Evolutionary conservation across 2,329 filamentous ascomycete species (phyloP).

Genomic region (Emergomyces orientalis): DNA sequence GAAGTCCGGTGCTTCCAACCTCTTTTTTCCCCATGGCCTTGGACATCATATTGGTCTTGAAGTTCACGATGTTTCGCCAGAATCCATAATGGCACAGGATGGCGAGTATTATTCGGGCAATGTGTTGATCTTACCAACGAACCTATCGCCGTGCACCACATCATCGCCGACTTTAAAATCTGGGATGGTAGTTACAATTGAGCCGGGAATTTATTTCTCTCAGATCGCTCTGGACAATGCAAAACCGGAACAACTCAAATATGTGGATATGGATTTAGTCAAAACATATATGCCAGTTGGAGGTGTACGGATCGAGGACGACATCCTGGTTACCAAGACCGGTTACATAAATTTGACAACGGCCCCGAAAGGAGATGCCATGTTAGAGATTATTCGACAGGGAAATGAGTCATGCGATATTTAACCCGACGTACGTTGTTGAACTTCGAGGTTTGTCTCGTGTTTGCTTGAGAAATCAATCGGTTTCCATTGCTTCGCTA

Average conservation of each 20-base stretch:
- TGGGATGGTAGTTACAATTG: slow-evolving; percentile 49
- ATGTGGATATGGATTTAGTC: slow-evolving; percentile 33
- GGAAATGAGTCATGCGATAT: slow-evolving; percentile 1
- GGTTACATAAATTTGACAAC: slow-evolving; percentile 66
- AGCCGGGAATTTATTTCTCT: slow-evolving; percentile 44
- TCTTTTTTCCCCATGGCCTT: slow-evolving; percentile 43
- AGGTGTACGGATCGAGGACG: slow-evolving; percentile 43
- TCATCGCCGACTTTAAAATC: slow-evolving; percentile 36
- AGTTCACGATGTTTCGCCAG: slow-evolving; percentile 35
- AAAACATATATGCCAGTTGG: slow-evolving; percentile 34
- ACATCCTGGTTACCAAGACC: slow-evolving; percentile 60
- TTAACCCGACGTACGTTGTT: background rate
- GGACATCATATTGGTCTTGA: slow-evolving; percentile 48
- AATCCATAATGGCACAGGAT: slow-evolving; percentile 26
- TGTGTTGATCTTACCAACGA: slow-evolving; percentile 13
- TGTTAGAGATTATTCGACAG: slow-evolving; percentile 32
- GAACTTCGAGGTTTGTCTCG: background rate
- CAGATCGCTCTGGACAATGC: slow-evolving; percentile 29
- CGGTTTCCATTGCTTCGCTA: background rate
- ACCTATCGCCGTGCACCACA: slow-evolving; percentile 25
- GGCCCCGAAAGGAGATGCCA: slow-evolving; percentile 56
- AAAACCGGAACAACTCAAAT: slow-evolving; percentile 24
- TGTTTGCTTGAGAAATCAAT: background rate
- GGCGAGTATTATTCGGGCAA: slow-evolving; percentile 14
- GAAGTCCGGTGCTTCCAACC: slow-evolving; percentile 28